Evolutionary conservation across 495 filamentous ascomycete species (phyloP).

Genomic region (Lasiosphaeriaceae sp.): DNA sequence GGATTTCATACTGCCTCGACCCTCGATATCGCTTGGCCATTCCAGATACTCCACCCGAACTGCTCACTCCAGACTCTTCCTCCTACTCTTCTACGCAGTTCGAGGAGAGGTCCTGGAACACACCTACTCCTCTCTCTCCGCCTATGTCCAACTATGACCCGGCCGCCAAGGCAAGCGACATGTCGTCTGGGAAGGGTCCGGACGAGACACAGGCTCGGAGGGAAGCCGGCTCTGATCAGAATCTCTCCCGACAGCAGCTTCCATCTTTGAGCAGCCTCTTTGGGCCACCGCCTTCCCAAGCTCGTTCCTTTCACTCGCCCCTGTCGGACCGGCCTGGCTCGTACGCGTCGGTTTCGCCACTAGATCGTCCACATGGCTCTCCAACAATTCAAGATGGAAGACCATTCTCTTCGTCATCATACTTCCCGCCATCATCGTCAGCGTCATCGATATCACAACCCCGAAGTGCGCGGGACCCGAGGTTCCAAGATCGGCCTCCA

Average conservation of each 20-base stretch:
- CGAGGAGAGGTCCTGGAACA: constrained; percentile 38
- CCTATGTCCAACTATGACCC: constrained; percentile 53
- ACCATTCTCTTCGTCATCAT: constrained; percentile 42
- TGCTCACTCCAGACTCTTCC: constrained; percentile 39
- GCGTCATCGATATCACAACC: constrained; percentile 26
- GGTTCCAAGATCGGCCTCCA: constrained; percentile 34
- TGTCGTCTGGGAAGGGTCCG: constrained; percentile 33
- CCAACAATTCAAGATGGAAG: constrained; percentile 16
- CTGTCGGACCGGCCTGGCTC: constrained; percentile 40
- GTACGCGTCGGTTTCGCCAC: constrained; percentile 38
- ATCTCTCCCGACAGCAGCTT: constrained; percentile 42
- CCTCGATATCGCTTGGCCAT: constrained; percentile 39
- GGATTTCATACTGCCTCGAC: constrained; percentile 43
- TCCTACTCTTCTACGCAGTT: constrained; percentile 32
- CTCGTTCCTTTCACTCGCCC: constrained; percentile 40
- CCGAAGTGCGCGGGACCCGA: constrained; percentile 38
- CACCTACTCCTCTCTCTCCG: constrained; percentile 37
- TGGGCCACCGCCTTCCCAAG: constrained; percentile 34
- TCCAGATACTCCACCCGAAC: constrained; percentile 43
- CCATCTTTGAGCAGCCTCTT: constrained; percentile 54
- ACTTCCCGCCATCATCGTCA: constrained; percentile 36
- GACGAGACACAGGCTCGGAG: constrained; percentile 31
- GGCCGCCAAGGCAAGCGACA: constrained; percentile 36
- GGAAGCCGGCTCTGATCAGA: constrained; percentile 23
- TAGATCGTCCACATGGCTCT: constrained; percentile 36